Evolutionary conservation across 345 rosid species (phyloP).

Genomic region (Xanthoceras sorbifolium): DNA sequence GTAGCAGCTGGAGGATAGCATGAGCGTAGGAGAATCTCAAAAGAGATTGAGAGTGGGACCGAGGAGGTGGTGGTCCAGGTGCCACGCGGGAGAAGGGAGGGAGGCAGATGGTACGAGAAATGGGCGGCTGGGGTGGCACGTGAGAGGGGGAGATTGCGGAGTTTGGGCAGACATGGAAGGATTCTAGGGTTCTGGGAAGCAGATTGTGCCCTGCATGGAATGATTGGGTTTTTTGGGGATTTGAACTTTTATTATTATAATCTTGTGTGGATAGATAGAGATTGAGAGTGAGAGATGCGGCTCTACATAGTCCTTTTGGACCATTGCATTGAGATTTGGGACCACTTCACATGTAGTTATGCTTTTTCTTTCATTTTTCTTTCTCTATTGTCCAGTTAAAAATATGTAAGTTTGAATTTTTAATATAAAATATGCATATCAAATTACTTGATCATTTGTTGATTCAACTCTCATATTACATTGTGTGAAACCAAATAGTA

Average conservation of each 20-base stretch:
- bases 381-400: too few species aligned
- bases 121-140: slow-evolving; percentile 44
- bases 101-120: neutral
- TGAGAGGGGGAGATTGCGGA: slow-evolving; percentile 47
- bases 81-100: slow-evolving; percentile 30
- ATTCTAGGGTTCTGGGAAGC: slow-evolving; percentile 60
- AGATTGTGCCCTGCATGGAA: slow-evolving; percentile 69
- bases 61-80: neutral
- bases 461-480: too few species aligned
- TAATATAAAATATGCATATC: too few species aligned
- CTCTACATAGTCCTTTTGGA: too few species aligned
- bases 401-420: too few species aligned
- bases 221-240: slow-evolving; percentile 40
- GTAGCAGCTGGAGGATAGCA: neutral
- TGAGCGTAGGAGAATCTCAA: neutral
- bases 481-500: too few species aligned
- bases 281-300: neutral
- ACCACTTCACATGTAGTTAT: too few species aligned
- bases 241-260: too few species aligned
- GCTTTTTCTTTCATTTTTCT: too few species aligned
- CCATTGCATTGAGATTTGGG: too few species aligned
- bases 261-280: neutral
- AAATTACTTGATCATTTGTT: too few species aligned
- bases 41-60: neutral
- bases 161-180: slow-evolving; percentile 71